Percentiles rank a stretch among this genome's conserved stretches.
Conservation (phyloP, 805 yeast species). For the Brettanomyces naardenensis region DNA sequence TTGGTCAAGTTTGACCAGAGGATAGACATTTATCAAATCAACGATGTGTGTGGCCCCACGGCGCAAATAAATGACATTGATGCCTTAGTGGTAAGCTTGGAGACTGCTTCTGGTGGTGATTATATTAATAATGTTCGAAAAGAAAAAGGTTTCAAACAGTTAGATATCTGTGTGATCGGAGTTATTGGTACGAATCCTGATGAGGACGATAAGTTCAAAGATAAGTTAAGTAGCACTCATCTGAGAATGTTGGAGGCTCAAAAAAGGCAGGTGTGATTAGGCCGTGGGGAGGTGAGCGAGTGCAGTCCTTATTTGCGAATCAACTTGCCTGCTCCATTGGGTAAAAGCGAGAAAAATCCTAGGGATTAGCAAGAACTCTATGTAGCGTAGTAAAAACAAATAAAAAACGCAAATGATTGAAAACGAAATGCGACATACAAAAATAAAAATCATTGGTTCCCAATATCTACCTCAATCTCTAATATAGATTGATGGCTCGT, state of each 20-base stretch:
- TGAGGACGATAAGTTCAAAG: constrained; percentile 40
- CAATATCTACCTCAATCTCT: constrained; percentile 24
- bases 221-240: constrained; percentile 81
- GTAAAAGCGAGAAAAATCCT: too few relatives aligned
- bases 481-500: constrained; percentile 54
- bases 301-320: too few relatives aligned
- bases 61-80: constrained; percentile 67
- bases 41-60: constrained; percentile 93
- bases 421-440: not conserved
- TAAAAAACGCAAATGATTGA: constrained; percentile 1
- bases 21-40: constrained; percentile 52
- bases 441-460: not conserved
- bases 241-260: constrained; percentile 35
- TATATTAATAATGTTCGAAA: constrained; percentile 59
- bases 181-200: constrained; percentile 53
- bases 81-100: constrained; percentile 73
- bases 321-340: too few relatives aligned
- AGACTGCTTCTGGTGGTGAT: constrained; percentile 69
- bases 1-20: constrained; percentile 36
- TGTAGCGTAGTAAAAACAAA: too few relatives aligned
- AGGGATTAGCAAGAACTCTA: too few relatives aligned
- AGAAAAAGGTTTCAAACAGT: constrained; percentile 42
- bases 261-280: too few relatives aligned
- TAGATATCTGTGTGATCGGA: constrained; percentile 46
- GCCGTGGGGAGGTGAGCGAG: too few relatives aligned